Conservation (phyloP, 148 eudicot species). For the Chenopodium berlandieri region DNA sequence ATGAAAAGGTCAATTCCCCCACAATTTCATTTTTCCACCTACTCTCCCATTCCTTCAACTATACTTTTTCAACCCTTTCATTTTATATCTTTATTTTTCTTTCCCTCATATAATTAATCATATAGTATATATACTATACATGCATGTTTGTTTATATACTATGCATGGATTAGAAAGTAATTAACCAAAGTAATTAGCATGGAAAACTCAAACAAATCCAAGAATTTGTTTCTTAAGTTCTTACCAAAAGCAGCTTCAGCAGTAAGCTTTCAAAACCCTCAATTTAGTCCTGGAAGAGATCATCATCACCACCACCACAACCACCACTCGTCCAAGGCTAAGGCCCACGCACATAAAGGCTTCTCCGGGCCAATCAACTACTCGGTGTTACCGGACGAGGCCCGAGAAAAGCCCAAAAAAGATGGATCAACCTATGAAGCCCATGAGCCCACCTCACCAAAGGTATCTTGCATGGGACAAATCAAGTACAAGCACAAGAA, state of each 20-base stretch:
- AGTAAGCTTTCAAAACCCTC: slow-evolving; percentile 50
- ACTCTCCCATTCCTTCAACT: neutral
- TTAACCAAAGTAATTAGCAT: slow-evolving; percentile 8
- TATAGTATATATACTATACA: neutral
- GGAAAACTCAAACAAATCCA: slow-evolving; percentile 35
- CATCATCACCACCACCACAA: slow-evolving; percentile 23
- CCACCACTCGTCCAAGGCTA: slow-evolving; percentile 31
- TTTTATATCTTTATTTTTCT: neutral
- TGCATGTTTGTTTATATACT: neutral
- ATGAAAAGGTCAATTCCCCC: slow-evolving; percentile 22
- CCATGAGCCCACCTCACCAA: slow-evolving; percentile 80
- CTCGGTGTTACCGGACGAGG: slow-evolving; percentile 55
- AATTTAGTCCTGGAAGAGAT: slow-evolving; percentile 56
- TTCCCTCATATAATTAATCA: neutral
- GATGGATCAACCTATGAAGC: slow-evolving; percentile 7
- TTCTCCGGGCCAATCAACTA: slow-evolving; percentile 51
- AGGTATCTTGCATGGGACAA: slow-evolving; percentile 89
- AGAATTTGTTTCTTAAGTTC: slow-evolving; percentile 52
- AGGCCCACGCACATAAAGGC: slow-evolving; percentile 35
- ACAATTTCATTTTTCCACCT: neutral
- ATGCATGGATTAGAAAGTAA: neutral
- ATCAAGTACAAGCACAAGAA: slow-evolving; percentile 59
- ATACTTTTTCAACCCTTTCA: neutral
- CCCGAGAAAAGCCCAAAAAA: slow-evolving; percentile 43
- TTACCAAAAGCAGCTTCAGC: slow-evolving; percentile 59